phyloP scores from a whole-genome alignment of 805 yeast species.

The Yamadazyma sp. region DNA sequence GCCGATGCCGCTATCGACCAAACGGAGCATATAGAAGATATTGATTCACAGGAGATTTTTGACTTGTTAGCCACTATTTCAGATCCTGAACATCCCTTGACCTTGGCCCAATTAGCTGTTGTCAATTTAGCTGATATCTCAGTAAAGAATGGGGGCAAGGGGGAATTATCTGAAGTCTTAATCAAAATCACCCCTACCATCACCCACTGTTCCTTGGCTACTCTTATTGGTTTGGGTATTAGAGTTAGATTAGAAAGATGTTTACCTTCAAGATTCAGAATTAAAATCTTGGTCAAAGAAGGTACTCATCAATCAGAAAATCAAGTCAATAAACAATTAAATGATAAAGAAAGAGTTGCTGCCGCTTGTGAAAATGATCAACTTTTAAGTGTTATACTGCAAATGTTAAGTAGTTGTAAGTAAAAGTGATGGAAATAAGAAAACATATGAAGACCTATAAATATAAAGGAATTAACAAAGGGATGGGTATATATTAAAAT shows the following conservation, averaged over 20 bases:
- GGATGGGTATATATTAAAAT: not conserved
- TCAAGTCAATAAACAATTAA: conserved; percentile 94
- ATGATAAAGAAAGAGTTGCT: conserved; percentile 95
- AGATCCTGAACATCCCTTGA: conserved; percentile 97
- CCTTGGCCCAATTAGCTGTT: conserved; percentile 91
- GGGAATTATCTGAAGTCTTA: conserved; percentile 62
- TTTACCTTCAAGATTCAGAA: conserved; percentile 79
- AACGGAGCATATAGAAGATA: conserved; percentile 50
- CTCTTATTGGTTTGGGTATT: conserved; percentile 91
- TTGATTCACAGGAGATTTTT: conserved; percentile 87
- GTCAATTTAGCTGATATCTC: conserved; percentile 80
- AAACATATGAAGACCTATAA: no score
- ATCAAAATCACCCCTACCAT: conserved; percentile 95
- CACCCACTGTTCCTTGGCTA: conserved; percentile 95
- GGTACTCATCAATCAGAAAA: conserved; percentile 95
- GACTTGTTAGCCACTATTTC: conserved; percentile 83
- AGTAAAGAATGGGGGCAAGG: conserved; percentile 53
- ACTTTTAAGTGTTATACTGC: conserved; percentile 81
- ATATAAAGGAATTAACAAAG: no score
- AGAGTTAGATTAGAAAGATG: conserved; percentile 88
- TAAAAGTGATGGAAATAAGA: conserved; percentile 14
- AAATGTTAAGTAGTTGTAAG: conserved; percentile 83
- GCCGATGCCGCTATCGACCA: conserved; percentile 17
- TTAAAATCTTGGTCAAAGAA: conserved; percentile 74
- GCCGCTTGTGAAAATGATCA: conserved; percentile 99